Evolutionary conservation across 2,329 filamentous ascomycete species (phyloP).

Genomic region (Hypoxylon sp.): DNA sequence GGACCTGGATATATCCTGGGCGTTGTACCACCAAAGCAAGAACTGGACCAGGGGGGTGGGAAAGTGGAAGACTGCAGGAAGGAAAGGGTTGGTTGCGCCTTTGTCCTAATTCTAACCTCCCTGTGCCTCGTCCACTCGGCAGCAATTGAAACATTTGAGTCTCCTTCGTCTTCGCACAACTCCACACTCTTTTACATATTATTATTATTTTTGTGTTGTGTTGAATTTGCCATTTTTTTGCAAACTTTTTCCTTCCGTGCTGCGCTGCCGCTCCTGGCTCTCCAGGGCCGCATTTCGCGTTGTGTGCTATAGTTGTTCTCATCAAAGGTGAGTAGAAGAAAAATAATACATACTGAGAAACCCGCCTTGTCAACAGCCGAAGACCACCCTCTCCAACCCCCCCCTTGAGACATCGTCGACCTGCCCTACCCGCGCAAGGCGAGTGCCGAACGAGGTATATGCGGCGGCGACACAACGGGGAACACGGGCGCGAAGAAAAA

Average conservation of each 20-base stretch:
- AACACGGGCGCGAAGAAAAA: slow-evolving; percentile 37
- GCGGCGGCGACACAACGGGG: slow-evolving; percentile 40
- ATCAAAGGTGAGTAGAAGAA: slow-evolving; percentile 53
- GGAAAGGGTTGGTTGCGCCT: slow-evolving; percentile 38
- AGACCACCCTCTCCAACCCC: slow-evolving; percentile 34
- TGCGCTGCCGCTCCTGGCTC: slow-evolving; percentile 62
- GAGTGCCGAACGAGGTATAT: slow-evolving; percentile 39
- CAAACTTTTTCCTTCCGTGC: slow-evolving; percentile 50
- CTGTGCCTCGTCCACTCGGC: slow-evolving; percentile 46
- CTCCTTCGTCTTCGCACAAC: slow-evolving; percentile 58
- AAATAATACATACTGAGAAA: slow-evolving; percentile 6
- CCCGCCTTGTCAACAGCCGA: slow-evolving; percentile 39
- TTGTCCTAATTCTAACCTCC: slow-evolving; percentile 44
- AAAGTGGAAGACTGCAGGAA: slow-evolving; percentile 24
- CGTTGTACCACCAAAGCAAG: slow-evolving; percentile 34
- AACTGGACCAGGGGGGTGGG: slow-evolving; percentile 33
- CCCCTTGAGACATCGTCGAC: slow-evolving; percentile 47
- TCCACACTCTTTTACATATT: slow-evolving; percentile 59
- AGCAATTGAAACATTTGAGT: slow-evolving; percentile 54
- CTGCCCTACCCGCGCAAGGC: slow-evolving; percentile 44
- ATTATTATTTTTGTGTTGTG: slow-evolving; percentile 24
- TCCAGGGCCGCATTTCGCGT: slow-evolving; percentile 61
- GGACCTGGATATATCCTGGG: slow-evolving; percentile 12
- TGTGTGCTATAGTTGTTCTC: slow-evolving; percentile 58
- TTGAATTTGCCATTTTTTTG: slow-evolving; percentile 42